Percentiles rank a stretch among this genome's conserved stretches.
phyloP scores from a whole-genome alignment of 441 rosid species.

The Breynia disticha region DNA sequence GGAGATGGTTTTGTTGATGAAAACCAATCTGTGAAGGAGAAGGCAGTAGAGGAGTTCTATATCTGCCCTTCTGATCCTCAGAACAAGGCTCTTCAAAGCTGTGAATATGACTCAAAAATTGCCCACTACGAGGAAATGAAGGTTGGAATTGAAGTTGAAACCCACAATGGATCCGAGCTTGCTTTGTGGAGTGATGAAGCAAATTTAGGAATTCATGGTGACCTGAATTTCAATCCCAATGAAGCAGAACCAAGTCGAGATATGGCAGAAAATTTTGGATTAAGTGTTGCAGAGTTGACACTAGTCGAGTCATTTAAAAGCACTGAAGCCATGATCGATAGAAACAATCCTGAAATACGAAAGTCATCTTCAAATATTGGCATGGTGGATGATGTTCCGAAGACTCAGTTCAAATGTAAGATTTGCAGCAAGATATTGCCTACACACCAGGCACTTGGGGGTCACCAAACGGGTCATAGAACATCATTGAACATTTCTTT shows the following conservation, averaged over 20 bases:
- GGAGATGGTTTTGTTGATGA: constrained; percentile 7
- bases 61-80: constrained; percentile 16
- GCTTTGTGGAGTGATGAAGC: constrained; percentile 11
- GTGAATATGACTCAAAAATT: constrained; percentile 14
- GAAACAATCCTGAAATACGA: no score
- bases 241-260: constrained; percentile 14
- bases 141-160: constrained; percentile 12
- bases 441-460: constrained; percentile 55
- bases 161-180: constrained; percentile 11
- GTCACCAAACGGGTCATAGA: constrained; percentile 53
- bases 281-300: constrained; percentile 14
- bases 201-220: constrained; percentile 7
- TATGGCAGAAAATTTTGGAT: constrained; percentile 13
- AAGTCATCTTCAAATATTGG: constrained; percentile 1
- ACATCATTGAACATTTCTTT: constrained; percentile 6
- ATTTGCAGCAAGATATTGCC: constrained; percentile 41
- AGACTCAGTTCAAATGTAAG: constrained; percentile 31
- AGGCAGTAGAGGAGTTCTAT: constrained; percentile 16
- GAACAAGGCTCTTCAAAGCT: constrained; percentile 15
- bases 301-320: constrained; percentile 11
- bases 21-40: constrained; percentile 15
- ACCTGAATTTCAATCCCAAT: constrained; percentile 5
- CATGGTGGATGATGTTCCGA: constrained; percentile 9
- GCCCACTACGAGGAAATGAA: constrained; percentile 13
- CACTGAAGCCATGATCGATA: neutral